phyloP scores from a whole-genome alignment of 2,329 filamentous ascomycete genomes.

The Aspergillus hiratsukae region DNA sequence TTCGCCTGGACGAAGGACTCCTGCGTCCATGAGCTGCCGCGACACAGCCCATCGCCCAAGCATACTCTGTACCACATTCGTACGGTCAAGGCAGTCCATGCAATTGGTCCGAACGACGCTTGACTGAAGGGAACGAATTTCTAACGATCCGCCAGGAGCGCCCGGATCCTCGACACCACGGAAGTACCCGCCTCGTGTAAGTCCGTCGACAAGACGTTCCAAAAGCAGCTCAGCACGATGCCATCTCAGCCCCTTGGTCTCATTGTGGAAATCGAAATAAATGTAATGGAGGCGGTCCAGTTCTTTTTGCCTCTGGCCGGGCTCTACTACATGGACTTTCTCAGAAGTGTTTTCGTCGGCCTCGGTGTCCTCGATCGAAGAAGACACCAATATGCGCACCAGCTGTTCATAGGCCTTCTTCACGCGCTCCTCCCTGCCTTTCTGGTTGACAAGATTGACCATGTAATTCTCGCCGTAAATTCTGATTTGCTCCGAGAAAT shows the following conservation, averaged over 20 bases:
- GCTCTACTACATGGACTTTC: conserved; percentile 75
- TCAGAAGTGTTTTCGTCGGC: conserved; percentile 66
- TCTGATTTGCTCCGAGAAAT: conserved; percentile 90
- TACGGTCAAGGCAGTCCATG: conserved; percentile 98
- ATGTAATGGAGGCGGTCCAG: conserved; percentile 89
- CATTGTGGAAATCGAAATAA: conserved; percentile 98
- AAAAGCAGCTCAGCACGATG: conserved; percentile 84
- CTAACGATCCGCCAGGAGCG: conserved; percentile 64
- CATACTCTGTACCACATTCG: conserved; percentile 97
- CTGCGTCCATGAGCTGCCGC: conserved; percentile 80
- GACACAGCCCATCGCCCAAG: conserved; percentile 84
- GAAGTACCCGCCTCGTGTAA: conserved; percentile 84
- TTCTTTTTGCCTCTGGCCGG: conserved; percentile 53
- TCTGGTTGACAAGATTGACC: conserved; percentile 96
- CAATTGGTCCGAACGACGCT: conserved; percentile 96
- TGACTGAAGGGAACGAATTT: conserved; percentile 75
- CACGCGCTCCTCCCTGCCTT: conserved; percentile 80
- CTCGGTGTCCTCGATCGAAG: conserved; percentile 62
- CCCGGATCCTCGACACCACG: conserved; percentile 81
- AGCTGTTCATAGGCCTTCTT: conserved; percentile 94
- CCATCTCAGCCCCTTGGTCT: conserved; percentile 93
- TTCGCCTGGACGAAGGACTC: conserved; percentile 70
- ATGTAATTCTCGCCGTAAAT: conserved; percentile 96
- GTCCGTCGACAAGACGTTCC: conserved; percentile 70
- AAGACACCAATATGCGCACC: conserved; percentile 68